Base-by-base conservation (phyloP, 345 rosid genomes). In the Citrus reticulata region DNA sequence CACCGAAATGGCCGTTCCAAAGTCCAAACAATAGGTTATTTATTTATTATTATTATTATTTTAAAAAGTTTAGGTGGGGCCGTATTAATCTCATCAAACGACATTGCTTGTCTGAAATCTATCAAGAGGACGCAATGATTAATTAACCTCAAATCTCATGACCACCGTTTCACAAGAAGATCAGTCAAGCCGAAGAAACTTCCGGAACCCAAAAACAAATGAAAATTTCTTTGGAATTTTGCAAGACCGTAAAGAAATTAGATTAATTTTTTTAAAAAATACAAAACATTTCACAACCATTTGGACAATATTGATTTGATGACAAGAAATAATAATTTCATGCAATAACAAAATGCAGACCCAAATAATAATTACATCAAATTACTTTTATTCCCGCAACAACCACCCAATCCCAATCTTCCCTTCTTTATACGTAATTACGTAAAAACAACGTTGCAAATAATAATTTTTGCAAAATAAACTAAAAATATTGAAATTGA, bases 91-190 rank as follows among this genome's bases (percentile, higher is more conserved):
- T 49, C 30, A 30, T 63, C 46, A 20, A 30, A 13, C 32, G n/a
- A 63, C n/a, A 75, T 46, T 14, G 32, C 61, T 63, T 49, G 78
- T 64, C 71, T 13, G 78, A 75, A 46, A 75, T 75, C 62, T 63
- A 9, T 2, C 8, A 3, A 46, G 61, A 75, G 58, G 10, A 46
- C 6, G n/a, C 11, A 64, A 75, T 5, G 57, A 51, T 51, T 46
- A 62, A 51, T 51, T 46, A 62, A 17, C 46, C 8, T 6, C 70
- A 42, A 46, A 40, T 74, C 69, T 37, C 25, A 34, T 34, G 9
- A 7, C 46, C 46, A 19, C 70, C 25, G 14, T 34, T 24, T 24
- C 68, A 37, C 67, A 37, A 37, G 20, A 37, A 35, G 30, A 73
- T 24, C 66, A 7, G 8, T 14, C 54, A 7, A 17, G 40, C 68